A percentile compares a stretch with the other conserved stretches of the same genome.
phyloP scores from a whole-genome alignment of 2,329 filamentous ascomycete species.

The Apiospora kogelbergensis region DNA sequence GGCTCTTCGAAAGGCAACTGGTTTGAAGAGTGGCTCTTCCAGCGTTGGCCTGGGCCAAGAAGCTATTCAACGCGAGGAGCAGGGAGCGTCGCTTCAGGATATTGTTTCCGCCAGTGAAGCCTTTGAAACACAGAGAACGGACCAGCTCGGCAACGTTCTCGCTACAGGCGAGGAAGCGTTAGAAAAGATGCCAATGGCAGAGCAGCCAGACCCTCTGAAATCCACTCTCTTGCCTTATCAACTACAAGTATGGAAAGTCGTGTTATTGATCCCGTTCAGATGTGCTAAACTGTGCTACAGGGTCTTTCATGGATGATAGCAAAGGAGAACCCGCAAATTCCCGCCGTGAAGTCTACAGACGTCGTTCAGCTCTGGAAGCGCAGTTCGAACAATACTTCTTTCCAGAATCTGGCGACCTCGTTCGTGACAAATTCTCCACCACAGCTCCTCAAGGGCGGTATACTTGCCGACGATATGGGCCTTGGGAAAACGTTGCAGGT shows the following conservation, averaged over 20 bases:
- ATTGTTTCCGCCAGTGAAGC: constrained; percentile 66
- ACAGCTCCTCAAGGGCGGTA: constrained; percentile 72
- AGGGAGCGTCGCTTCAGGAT: constrained; percentile 56
- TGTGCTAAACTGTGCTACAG: constrained; percentile 37
- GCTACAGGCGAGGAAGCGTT: constrained; percentile 71
- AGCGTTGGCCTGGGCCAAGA: constrained; percentile 18
- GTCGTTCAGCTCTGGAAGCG: constrained; percentile 78
- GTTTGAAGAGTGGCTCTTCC: constrained; percentile 32
- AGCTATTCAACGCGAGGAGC: constrained; percentile 24
- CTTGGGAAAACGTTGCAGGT: constrained; percentile 86
- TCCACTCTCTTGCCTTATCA: constrained; percentile 79
- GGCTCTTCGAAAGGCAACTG: constrained; percentile 45
- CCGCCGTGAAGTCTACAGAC: constrained; percentile 56
- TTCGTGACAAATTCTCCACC: constrained; percentile 61
- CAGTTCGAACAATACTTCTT: constrained; percentile 38
- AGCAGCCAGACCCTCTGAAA: constrained; percentile 63
- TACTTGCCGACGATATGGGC: constrained; percentile 91
- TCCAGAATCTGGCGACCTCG: constrained; percentile 70
- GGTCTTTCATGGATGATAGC: constrained; percentile 79
- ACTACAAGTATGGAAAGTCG: constrained; percentile 47
- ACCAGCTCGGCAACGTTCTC: constrained; percentile 67
- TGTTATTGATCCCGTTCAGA: not conserved
- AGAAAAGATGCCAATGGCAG: constrained; percentile 68
- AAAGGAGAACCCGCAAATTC: constrained; percentile 71
- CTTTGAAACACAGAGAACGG: constrained; percentile 62